Evolutionary conservation across 1,284 basidiomycete species (phyloP).

Genomic region (Termitomyces sp.): DNA sequence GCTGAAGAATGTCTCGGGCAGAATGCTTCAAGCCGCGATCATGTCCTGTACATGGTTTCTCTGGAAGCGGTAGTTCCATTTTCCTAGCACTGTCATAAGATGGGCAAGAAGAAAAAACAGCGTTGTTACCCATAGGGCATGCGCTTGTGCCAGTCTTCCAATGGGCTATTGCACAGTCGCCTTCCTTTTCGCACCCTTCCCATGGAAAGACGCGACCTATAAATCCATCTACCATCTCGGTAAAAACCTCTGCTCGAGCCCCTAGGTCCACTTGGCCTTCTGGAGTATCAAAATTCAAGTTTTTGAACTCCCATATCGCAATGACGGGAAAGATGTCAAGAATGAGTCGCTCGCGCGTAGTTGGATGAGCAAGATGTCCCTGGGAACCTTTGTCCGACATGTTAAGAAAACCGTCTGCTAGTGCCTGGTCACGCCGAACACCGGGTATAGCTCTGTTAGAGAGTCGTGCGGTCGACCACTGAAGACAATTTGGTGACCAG

Average conservation of each 20-base stretch:
- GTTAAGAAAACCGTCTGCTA: conserved; percentile 6
- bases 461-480: not conserved
- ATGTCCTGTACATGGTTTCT: not conserved
- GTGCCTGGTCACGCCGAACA: not conserved
- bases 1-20: conserved; percentile 3
- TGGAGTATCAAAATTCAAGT: not conserved
- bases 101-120: not conserved
- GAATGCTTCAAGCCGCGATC: not conserved
- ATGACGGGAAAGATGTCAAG: conserved; percentile 2
- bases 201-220: not conserved
- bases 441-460: not conserved
- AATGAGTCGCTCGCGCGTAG: not conserved
- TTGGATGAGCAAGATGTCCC: not conserved
- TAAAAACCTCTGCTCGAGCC: not conserved
- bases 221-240: not conserved
- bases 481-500: not conserved
- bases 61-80: not conserved
- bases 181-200: conserved; percentile 1
- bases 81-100: not conserved
- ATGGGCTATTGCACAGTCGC: not conserved
- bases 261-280: not conserved
- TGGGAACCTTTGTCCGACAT: not conserved
- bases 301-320: not conserved
- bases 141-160: not conserved
- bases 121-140: conserved; percentile 4